phyloP scores from a whole-genome alignment of 2,329 filamentous ascomycete genomes.

The Anisogramma anomala region DNA sequence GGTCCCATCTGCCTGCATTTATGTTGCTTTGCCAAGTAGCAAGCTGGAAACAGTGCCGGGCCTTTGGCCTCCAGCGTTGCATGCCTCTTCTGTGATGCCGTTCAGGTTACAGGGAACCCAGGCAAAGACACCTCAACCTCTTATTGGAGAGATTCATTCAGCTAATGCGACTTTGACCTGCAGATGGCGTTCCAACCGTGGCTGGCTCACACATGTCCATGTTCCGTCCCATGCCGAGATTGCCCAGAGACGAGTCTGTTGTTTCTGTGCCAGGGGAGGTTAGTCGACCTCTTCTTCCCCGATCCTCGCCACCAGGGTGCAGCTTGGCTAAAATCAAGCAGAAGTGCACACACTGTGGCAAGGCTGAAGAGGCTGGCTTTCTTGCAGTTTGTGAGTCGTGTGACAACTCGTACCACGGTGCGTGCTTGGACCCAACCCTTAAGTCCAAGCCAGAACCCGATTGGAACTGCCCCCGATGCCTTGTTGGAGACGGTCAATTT shows the following conservation, averaged over 20 bases:
- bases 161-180: conserved; percentile 26
- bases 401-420: conserved; percentile 75
- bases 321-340: conserved; percentile 21
- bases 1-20: conserved; percentile 1
- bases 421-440: conserved; percentile 78
- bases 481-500: conserved; percentile 93
- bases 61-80: too few species aligned
- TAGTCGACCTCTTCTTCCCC: conserved; percentile 9
- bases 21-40: not conserved
- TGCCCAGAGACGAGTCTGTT: conserved; percentile 42
- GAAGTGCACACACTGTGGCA: conserved; percentile 81
- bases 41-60: too few species aligned
- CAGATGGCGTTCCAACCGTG: conserved; percentile 65
- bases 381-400: conserved; percentile 84
- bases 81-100: conserved; percentile 3
- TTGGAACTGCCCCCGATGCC: conserved; percentile 91
- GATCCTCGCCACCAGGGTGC: not conserved
- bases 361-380: conserved; percentile 57
- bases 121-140: not conserved
- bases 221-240: conserved; percentile 67
- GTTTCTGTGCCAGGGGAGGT: conserved; percentile 32
- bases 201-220: conserved; percentile 95
- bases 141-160: conserved; percentile 18
- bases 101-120: conserved; percentile 13
- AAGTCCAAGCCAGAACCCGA: conserved; percentile 69